phyloP scores from a whole-genome alignment of 2,329 filamentous ascomycete genomes.

The Colletotrichum sp. region DNA sequence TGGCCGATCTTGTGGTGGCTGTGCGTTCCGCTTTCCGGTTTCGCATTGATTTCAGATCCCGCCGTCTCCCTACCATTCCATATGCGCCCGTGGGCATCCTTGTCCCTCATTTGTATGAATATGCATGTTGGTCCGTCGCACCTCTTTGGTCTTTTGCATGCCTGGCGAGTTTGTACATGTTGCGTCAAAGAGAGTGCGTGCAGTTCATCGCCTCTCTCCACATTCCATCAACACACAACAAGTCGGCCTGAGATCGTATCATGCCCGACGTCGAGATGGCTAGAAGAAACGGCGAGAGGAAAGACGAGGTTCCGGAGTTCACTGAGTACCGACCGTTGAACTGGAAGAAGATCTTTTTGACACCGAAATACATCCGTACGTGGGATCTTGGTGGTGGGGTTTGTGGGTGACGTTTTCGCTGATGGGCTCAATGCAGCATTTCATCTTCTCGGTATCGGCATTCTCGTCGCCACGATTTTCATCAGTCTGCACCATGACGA shows the following conservation, averaged over 20 bases:
- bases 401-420: background rate
- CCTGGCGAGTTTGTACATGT: background rate
- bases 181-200: background rate
- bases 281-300: conserved; percentile 4
- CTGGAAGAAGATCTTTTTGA: conserved; percentile 36
- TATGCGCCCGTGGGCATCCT: background rate
- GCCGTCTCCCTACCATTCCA: conserved; percentile 1
- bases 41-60: conserved; percentile 23
- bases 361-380: conserved; percentile 36
- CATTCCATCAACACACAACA: background rate
- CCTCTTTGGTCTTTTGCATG: background rate
- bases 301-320: conserved; percentile 18
- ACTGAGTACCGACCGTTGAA: conserved; percentile 38
- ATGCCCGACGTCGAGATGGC: conserved; percentile 20
- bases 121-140: background rate
- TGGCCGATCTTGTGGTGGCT: conserved; percentile 14
- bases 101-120: background rate
- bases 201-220: background rate
- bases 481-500: conserved; percentile 42
- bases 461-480: conserved; percentile 33
- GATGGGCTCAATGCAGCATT: conserved; percentile 3
- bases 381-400: background rate
- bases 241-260: background rate
- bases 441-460: conserved; percentile 32
- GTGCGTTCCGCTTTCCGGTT: conserved; percentile 21